Evolutionary conservation across 106 monocot genomes (phyloP).

Genomic region (Acanthochlamys bracteata): DNA sequence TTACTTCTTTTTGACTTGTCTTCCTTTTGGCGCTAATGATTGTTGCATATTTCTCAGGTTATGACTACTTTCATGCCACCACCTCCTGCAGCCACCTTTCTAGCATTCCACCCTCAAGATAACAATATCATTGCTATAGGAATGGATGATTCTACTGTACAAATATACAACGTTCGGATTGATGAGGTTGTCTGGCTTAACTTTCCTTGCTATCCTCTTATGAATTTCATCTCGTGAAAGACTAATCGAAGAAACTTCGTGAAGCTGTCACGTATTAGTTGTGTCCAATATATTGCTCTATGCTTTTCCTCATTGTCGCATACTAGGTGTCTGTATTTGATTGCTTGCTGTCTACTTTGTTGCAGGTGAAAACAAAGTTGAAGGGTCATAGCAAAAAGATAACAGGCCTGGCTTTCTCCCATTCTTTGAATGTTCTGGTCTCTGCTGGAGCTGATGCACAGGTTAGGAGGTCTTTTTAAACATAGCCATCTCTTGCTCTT

Average conservation of each 20-base stretch:
- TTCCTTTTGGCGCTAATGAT: background rate
- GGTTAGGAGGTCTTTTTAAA: conserved; percentile 8
- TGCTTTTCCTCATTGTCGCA: too few species aligned
- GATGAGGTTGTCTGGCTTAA: conserved; percentile 40
- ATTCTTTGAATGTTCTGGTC: conserved; percentile 41
- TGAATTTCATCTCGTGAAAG: background rate
- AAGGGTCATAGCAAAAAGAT: conserved; percentile 57
- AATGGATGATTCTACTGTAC: conserved; percentile 76
- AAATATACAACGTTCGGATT: conserved; percentile 68
- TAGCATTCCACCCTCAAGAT: conserved; percentile 78
- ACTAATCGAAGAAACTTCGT: too few species aligned
- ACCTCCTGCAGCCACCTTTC: conserved; percentile 70
- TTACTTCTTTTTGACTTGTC: background rate
- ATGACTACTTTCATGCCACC: conserved; percentile 82
- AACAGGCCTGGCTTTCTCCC: conserved; percentile 70
- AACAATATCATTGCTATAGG: conserved; percentile 85
- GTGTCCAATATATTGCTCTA: too few species aligned
- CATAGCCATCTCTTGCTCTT: background rate
- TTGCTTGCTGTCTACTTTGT: background rate
- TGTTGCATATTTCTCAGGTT: conserved; percentile 21
- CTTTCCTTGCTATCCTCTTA: background rate
- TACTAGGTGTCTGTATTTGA: too few species aligned
- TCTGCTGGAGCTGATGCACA: conserved; percentile 74
- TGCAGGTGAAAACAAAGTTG: conserved; percentile 62
- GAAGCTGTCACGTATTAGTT: too few species aligned